A percentile compares a stretch with the other conserved stretches of the same genome.
phyloP scores from a whole-genome alignment of 371 early-diverging fungal species.

The Mortierella sp. region DNA sequence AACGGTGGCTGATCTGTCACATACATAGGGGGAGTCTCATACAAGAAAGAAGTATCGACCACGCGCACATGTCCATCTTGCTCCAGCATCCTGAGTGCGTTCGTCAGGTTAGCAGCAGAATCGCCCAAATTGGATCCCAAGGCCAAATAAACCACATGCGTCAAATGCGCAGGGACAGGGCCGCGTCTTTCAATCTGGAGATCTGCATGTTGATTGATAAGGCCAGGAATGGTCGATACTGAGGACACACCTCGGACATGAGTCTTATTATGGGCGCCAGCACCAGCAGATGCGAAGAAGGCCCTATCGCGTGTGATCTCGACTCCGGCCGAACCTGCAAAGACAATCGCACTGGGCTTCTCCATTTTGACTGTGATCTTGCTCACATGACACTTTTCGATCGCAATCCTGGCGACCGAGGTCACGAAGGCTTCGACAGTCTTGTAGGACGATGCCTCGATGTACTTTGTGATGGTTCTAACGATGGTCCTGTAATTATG shows the following conservation, averaged over 20 bases:
- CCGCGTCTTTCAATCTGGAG: slow-evolving; percentile 18
- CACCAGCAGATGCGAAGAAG: slow-evolving; percentile 55
- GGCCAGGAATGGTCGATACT: slow-evolving; percentile 29
- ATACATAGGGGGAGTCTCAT: slow-evolving; percentile 98
- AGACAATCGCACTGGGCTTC: slow-evolving; percentile 92
- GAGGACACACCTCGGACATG: slow-evolving; percentile 46
- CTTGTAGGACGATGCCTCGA: slow-evolving; percentile 81
- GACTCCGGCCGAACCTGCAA: slow-evolving; percentile 92
- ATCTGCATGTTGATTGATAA: neutral
- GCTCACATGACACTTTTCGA: slow-evolving; percentile 85
- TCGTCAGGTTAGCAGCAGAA: slow-evolving; percentile 79
- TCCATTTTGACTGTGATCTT: slow-evolving; percentile 89
- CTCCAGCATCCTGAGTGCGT: slow-evolving; percentile 76
- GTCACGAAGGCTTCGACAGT: slow-evolving; percentile 88
- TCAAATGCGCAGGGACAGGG: slow-evolving; percentile 28
- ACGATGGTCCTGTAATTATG: slow-evolving; percentile 91
- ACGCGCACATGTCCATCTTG: slow-evolving; percentile 64
- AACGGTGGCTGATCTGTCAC: slow-evolving; percentile 92
- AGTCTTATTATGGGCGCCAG: slow-evolving; percentile 13
- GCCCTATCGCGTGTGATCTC: slow-evolving; percentile 85
- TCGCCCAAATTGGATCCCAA: slow-evolving; percentile 96
- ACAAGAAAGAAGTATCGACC: slow-evolving; percentile 95
- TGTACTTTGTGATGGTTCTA: slow-evolving; percentile 75
- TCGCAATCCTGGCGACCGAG: slow-evolving; percentile 75
- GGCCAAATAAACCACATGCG: slow-evolving; percentile 77